These are phyloP conservation scores for Anisogramma anomala DNA, from an alignment of 2,329 filamentous ascomycete species.

Conservation along the genomic window DNA sequence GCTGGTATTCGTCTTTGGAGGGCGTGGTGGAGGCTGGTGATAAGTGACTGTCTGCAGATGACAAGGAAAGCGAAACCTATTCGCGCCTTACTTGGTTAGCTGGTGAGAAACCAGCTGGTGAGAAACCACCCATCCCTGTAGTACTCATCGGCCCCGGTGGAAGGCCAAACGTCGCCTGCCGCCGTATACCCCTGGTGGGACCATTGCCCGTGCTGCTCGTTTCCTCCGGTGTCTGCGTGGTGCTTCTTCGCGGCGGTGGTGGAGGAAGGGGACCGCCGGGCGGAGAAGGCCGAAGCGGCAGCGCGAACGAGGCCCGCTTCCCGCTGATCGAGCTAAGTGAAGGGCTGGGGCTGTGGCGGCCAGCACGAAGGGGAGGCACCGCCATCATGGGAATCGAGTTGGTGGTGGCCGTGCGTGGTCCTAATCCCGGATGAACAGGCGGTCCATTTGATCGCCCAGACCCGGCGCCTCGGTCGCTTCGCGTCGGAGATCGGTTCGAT, in stretches of 20 bases:
- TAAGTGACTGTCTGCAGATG: neutral
- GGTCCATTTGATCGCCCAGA: conserved; percentile 34
- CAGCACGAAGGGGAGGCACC: conserved; percentile 18
- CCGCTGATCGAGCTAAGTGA: conserved; percentile 30
- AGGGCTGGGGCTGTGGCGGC: conserved; percentile 16
- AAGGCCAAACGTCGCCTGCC: conserved; percentile 42
- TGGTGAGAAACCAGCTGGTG: conserved; percentile 23
- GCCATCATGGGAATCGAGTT: conserved; percentile 41
- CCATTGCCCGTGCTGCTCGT: conserved; percentile 24
- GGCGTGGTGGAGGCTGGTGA: neutral
- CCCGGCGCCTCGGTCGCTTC: conserved; percentile 29
- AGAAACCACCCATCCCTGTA: conserved; percentile 24
- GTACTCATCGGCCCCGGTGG: conserved; percentile 27
- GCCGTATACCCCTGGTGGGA: conserved; percentile 31
- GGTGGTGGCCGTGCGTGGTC: conserved; percentile 38
- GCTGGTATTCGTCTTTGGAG: neutral
- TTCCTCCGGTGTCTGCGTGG: conserved; percentile 42
- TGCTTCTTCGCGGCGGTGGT: conserved; percentile 47
- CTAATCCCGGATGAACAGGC: conserved; percentile 40
- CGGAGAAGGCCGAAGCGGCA: conserved; percentile 54
- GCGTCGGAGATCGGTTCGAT: conserved; percentile 40
- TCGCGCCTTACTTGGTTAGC: conserved; percentile 19
- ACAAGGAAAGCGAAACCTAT: conserved; percentile 16
- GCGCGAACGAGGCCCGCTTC: conserved; percentile 41
- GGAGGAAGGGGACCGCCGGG: conserved; percentile 48